phyloP scores from a whole-genome alignment of 2,329 filamentous ascomycete genomes.

The Beauveria asiatica region DNA sequence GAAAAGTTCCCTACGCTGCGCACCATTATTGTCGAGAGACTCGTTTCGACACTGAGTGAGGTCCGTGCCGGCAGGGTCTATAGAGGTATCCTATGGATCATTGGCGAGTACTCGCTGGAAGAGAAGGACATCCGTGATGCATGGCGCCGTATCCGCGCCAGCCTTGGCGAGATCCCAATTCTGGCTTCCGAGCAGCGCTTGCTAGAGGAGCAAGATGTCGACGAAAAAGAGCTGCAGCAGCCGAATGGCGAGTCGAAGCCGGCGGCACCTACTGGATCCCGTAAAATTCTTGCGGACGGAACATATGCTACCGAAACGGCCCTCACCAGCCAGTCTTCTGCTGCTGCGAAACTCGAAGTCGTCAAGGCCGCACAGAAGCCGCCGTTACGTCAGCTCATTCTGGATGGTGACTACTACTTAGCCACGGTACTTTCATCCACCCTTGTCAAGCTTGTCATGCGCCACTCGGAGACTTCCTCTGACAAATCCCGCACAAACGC shows the following conservation, averaged over 20 bases:
- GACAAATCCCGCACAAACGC: constrained; percentile 86
- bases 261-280: constrained; percentile 69
- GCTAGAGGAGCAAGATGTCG: constrained; percentile 73
- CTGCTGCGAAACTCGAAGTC: constrained; percentile 84
- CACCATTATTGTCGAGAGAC: constrained; percentile 74
- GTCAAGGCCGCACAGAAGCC: constrained; percentile 97
- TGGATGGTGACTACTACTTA: constrained; percentile 95
- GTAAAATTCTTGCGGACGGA: constrained; percentile 89
- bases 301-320: constrained; percentile 97
- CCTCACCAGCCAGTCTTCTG: constrained; percentile 83
- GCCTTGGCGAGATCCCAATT: constrained; percentile 93
- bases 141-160: constrained; percentile 92
- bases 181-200: constrained; percentile 89
- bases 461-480: constrained; percentile 84
- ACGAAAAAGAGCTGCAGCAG: constrained; percentile 55
- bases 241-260: constrained; percentile 73
- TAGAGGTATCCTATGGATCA: constrained; percentile 91
- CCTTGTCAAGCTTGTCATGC: constrained; percentile 95
- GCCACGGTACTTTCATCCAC: constrained; percentile 93
- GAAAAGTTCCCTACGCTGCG: constrained; percentile 93
- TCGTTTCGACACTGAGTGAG: constrained; percentile 85
- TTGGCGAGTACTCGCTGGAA: constrained; percentile 93
- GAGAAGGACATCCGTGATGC: constrained; percentile 91
- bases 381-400: constrained; percentile 84
- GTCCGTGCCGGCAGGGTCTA: constrained; percentile 97